Base-by-base conservation (phyloP, 257 asterid genomes). In the Salvia splendens region DNA sequence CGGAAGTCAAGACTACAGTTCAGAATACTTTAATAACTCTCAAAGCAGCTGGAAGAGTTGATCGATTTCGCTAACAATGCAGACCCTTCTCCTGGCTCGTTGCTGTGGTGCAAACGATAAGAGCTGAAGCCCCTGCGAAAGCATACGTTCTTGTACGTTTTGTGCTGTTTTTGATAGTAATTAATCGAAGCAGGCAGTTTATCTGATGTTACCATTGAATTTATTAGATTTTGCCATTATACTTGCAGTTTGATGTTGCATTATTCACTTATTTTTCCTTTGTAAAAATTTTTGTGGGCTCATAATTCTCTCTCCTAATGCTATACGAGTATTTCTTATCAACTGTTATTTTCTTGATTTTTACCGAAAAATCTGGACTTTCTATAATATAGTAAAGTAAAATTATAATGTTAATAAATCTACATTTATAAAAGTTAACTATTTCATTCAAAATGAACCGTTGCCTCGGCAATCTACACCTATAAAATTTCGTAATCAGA, bases 1-100 rank as follows among this genome's bases (percentile, higher is more conserved):
- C 72, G 96, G 95, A 67, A 87, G 93, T 65, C 95, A 92, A 84
- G 95, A 86, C 2, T 83, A 76, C 70, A 82, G 90, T 68, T 78
- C 92, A 16, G 92, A 83, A 55, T 75, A 73, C 67, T 68, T 70
- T 28, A 78, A 78, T 71, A 24, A 74, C 71, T 85, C 95, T 46
- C 90, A 83, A 55, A 80, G 72, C 83, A 87, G 90, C 80, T 78
- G 85, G 89, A 84, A 69, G 55, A 79, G 65, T 61, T 79, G 77
- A 77, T 55, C 48, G 65, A 20, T 32, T 61, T 52, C 42, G 54
- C 30, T 61, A 17, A 40, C 7, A 11, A 52, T 51, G 63, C 35
- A 53, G 16, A 14, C 40, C 12, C 15, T 48, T 60, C 60, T 36
- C 60, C 14, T 20, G 24, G 30, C 43, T 17, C 52, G 12, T 51